Evolutionary conservation across 371 early-diverging fungal genomes (phyloP), one percentile per base, ranked within the genome.

Genomic region (Mortierella sp.): DNA sequence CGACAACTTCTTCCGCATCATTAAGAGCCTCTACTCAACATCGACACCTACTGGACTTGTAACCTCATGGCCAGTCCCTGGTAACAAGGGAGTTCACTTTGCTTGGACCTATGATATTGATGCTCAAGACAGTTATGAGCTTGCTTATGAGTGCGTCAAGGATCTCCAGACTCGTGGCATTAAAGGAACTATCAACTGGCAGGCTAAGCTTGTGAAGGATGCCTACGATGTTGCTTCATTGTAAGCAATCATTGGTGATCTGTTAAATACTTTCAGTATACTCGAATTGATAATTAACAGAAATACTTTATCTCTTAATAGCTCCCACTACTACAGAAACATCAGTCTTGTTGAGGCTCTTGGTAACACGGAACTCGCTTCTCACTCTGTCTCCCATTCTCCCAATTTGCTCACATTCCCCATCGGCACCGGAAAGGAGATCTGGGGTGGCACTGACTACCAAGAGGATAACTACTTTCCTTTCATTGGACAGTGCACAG

Each of bases 41-140:
- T 55, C 72, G 1, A 72, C 66, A 5, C 2, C 72, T 0, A 45
- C 66, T 56, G 72, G 72, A n/a, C 62, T 66, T 32, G 67, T 72
- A 4, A 72, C 72, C 5, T 61, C 61, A 28, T 72, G 72, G 72
- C 72, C 72, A 12, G 72, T 72, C 17, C 72, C 72, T 26, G 67
- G 66, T 22, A 72, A 72, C 37, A 72, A 56, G 55, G 72, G 72
- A 15, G 72, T 72, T n/a, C 72, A 72, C 57, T 72, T 65, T 35
- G 26, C 67, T 15, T 72, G 72, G 72, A 66, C 72, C n/a, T 72
- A 72, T 22, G 72, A 72, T 37, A 72, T 72, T 43, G 72, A 72
- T 55, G 72, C 72, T 32, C 63, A 70, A 19, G 70, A 70, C 51
- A 63, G 64, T 23, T 70, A 70, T 40, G 49, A 63, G 15, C 40